Percentiles rank a stretch among this genome's conserved stretches.
These are phyloP conservation scores for Phytopythium vexans DNA, from an alignment of 352 stramenopile genomes.

Conservation along the genomic window DNA sequence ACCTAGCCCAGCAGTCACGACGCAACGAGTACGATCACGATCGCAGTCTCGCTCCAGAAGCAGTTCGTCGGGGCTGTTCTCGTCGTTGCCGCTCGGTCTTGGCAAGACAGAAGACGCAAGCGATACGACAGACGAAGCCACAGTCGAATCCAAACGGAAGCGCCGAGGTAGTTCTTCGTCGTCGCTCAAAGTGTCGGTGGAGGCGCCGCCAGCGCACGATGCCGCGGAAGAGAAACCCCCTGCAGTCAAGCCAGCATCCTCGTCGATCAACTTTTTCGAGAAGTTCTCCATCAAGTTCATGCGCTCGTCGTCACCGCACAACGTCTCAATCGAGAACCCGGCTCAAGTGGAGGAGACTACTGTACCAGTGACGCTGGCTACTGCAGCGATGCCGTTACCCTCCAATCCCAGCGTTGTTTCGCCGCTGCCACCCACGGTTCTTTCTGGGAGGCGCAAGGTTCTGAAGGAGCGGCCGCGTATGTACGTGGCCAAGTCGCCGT, in stretches of 20 bases:
- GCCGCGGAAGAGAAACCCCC: constrained; percentile 29
- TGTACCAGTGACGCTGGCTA: not conserved
- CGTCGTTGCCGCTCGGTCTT: constrained; percentile 1
- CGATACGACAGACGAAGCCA: not conserved
- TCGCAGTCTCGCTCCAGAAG: constrained; percentile 5
- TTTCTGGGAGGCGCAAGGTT: constrained; percentile 32
- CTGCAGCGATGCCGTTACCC: not conserved
- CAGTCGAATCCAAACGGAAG: constrained; percentile 13
- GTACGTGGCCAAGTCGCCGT: constrained; percentile 68
- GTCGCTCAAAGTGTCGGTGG: constrained; percentile 22
- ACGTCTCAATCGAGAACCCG: constrained; percentile 9
- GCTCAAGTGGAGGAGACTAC: constrained; percentile 20
- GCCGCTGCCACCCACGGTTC: constrained; percentile 17
- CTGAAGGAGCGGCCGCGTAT: constrained; percentile 68
- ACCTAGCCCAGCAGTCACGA: constrained; percentile 10
- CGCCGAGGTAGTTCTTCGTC: constrained; percentile 28
- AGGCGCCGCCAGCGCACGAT: constrained; percentile 16
- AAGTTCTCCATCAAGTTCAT: constrained; percentile 85
- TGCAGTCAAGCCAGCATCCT: constrained; percentile 19
- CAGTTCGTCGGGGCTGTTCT: constrained; percentile 5
- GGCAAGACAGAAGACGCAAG: not conserved
- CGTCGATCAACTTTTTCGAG: constrained; percentile 79
- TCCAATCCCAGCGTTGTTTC: constrained; percentile 16
- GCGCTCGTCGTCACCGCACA: constrained; percentile 50
- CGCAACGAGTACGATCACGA: not conserved